Percentiles rank a stretch among this genome's conserved stretches.
Conservation (phyloP, 495 filamentous ascomycete genomes). For the Patellaria atrata region DNA sequence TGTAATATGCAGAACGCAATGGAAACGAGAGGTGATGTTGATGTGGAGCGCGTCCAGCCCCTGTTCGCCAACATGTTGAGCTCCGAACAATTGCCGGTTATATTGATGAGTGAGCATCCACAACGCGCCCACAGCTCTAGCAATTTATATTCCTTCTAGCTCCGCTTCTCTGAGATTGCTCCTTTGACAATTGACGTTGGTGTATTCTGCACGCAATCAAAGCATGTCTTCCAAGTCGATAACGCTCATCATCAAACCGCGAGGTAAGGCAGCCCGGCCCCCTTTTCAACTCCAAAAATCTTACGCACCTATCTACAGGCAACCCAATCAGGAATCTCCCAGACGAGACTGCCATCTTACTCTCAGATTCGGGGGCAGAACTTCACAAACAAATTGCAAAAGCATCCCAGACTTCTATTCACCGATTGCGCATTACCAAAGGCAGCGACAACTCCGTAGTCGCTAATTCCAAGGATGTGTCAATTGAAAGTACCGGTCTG, state of each 20-base stretch:
- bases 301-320: conserved; percentile 13
- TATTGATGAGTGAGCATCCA: no score
- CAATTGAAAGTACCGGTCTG: conserved; percentile 48
- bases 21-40: no score
- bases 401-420: conserved; percentile 37
- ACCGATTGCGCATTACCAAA: conserved; percentile 57
- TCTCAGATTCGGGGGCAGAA: conserved; percentile 18
- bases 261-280: conserved; percentile 16
- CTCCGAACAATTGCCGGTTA: no score
- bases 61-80: no score
- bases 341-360: conserved; percentile 17
- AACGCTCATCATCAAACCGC: conserved; percentile 13
- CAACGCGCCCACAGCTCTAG: no score
- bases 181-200: no score
- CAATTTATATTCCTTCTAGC: no score
- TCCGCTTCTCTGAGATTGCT: no score
- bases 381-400: conserved; percentile 44
- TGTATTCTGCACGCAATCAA: no score
- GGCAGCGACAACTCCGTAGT: conserved; percentile 53
- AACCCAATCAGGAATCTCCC: conserved; percentile 28
- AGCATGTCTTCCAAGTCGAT: conserved; percentile 11
- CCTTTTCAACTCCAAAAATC: not conserved
- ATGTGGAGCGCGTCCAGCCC: no score
- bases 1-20: no score
- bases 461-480: conserved; percentile 52